Percentiles rank a stretch among this genome's conserved stretches.
Evolutionary conservation across 441 rosid species (phyloP).

Genomic region (Euphorbia corollata): DNA sequence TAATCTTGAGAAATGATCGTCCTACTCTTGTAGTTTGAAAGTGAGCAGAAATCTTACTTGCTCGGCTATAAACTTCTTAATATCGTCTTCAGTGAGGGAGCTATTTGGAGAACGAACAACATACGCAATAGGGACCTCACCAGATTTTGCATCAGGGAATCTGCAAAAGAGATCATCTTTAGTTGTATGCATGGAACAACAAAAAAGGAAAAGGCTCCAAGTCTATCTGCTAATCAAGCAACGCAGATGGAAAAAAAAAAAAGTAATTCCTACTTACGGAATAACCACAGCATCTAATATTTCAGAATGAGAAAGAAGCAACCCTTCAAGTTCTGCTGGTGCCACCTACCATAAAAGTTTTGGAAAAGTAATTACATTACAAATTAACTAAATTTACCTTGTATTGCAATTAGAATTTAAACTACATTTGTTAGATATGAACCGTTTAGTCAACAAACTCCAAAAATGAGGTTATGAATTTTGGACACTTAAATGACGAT

Average conservation of each 20-base stretch:
- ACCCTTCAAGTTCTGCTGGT: conserved; percentile 54
- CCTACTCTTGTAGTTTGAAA: background rate
- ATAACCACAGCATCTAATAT: conserved; percentile 41
- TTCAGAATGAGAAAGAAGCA: conserved; percentile 43
- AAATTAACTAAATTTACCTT: background rate
- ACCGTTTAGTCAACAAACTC: background rate
- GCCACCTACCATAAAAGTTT: conserved; percentile 32
- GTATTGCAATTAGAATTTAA: background rate
- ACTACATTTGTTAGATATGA: background rate
- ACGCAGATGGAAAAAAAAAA: background rate
- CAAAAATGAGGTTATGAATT: background rate
- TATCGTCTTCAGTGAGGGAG: conserved; percentile 50
- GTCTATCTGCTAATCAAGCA: background rate
- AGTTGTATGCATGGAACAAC: background rate
- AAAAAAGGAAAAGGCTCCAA: background rate
- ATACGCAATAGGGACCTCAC: conserved; percentile 75
- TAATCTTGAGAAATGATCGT: background rate
- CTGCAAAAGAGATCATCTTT: conserved; percentile 26
- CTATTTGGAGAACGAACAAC: conserved; percentile 58
- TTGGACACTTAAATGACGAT: background rate
- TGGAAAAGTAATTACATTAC: background rate
- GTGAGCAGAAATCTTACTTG: conserved; percentile 37
- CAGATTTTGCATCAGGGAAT: conserved; percentile 74
- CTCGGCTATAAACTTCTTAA: conserved; percentile 49
- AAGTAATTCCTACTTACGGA: conserved; percentile 19